phyloP scores from a whole-genome alignment of 306 rosid genomes.

The Vigna unguiculata region DNA sequence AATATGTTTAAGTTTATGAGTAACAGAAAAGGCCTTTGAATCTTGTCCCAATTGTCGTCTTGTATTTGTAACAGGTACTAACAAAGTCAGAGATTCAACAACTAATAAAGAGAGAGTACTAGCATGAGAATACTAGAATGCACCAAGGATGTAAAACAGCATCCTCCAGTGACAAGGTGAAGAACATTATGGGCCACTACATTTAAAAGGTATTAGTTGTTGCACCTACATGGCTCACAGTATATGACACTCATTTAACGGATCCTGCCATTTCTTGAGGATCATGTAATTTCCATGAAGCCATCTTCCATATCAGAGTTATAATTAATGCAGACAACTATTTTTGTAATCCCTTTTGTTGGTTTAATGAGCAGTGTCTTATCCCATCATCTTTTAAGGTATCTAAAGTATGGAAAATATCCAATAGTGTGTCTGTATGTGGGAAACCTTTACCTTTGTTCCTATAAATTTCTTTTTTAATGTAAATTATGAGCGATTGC shows the following conservation, averaged over 20 bases:
- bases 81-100: conserved; percentile 50
- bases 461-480: background rate
- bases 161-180: conserved; percentile 18
- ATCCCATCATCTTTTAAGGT: background rate
- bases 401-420: conserved; percentile 9
- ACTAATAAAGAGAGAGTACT: conserved; percentile 43
- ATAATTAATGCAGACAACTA: background rate
- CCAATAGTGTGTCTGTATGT: conserved; percentile 11
- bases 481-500: conserved; percentile 33
- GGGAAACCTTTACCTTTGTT: background rate
- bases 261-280: conserved; percentile 1
- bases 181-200: background rate
- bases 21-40: background rate
- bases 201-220: background rate
- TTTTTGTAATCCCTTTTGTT: background rate
- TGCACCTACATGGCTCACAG: conserved; percentile 7
- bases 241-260: conserved; percentile 23
- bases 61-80: conserved; percentile 45
- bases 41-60: conserved; percentile 34
- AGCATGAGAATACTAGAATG: conserved; percentile 43
- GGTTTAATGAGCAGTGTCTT: background rate
- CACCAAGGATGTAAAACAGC: conserved; percentile 3
- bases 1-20: background rate
- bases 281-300: background rate
- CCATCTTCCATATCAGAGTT: background rate